These are phyloP conservation scores for Hericium alpestre DNA, from an alignment of 768 basidiomycete species.

Conservation along the genomic window DNA sequence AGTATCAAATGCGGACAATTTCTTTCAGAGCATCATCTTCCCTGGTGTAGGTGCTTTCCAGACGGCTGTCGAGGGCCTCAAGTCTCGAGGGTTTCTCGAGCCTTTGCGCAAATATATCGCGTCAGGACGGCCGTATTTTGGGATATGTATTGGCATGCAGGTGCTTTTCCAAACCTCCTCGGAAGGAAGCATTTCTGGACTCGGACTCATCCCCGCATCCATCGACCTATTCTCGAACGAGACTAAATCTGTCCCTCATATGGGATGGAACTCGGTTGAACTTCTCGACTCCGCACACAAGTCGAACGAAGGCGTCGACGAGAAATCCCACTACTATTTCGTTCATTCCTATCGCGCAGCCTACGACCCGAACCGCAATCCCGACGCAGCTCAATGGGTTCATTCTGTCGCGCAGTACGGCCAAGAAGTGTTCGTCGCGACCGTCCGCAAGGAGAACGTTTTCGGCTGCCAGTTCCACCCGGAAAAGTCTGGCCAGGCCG, in stretches of 20 bases:
- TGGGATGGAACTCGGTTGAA: constrained; percentile 88
- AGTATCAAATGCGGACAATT: background rate
- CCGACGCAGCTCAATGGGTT: constrained; percentile 60
- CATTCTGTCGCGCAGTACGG: constrained; percentile 90
- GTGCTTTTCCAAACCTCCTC: constrained; percentile 81
- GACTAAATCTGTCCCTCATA: constrained; percentile 90
- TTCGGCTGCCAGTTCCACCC: constrained; percentile 97
- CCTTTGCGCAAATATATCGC: constrained; percentile 74
- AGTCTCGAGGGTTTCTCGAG: constrained; percentile 60
- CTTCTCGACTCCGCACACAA: constrained; percentile 35
- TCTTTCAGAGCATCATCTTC: constrained; percentile 77
- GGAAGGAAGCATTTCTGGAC: constrained; percentile 61
- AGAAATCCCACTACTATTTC: constrained; percentile 80
- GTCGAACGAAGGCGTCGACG: constrained; percentile 36
- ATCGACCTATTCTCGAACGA: constrained; percentile 61
- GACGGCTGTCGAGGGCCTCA: constrained; percentile 72
- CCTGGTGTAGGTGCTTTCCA: constrained; percentile 95
- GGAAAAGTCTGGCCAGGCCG: constrained; percentile 89
- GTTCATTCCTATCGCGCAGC: constrained; percentile 90
- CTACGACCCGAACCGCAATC: constrained; percentile 47
- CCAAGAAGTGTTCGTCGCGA: constrained; percentile 81
- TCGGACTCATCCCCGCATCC: constrained; percentile 74
- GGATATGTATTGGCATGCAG: constrained; percentile 98
- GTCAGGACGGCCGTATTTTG: constrained; percentile 89
- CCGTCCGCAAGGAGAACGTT: constrained; percentile 72